Evolutionary conservation across 805 yeast species (phyloP).

Genomic region (Metschnikowia shivogae): DNA sequence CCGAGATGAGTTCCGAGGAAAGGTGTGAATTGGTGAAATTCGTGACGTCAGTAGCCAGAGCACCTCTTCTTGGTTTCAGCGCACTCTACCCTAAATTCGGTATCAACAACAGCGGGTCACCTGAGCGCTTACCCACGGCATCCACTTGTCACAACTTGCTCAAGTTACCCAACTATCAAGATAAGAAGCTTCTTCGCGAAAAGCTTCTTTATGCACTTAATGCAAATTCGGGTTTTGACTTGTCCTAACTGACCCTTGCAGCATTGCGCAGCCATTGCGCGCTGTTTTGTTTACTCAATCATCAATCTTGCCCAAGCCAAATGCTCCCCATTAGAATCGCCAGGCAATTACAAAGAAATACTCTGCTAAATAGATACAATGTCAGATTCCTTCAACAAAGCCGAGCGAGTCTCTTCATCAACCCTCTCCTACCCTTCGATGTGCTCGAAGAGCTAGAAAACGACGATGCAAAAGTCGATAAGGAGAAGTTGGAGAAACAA

Average conservation of each 20-base stretch:
- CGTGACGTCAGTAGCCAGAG: conserved; percentile 88
- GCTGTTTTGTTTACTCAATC: not conserved
- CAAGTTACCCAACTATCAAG: conserved; percentile 76
- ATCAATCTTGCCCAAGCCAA: not conserved
- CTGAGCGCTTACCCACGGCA: conserved; percentile 77
- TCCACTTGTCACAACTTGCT: conserved; percentile 89
- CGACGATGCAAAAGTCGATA: conserved; percentile 27
- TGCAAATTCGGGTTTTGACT: conserved; percentile 83
- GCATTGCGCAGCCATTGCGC: not conserved
- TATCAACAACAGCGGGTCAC: conserved; percentile 59
- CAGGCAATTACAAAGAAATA: not conserved
- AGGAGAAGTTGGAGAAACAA: conserved; percentile 26
- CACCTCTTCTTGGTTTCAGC: conserved; percentile 84
- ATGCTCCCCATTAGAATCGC: not conserved
- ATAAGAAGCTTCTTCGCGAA: conserved; percentile 36
- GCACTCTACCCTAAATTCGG: conserved; percentile 67
- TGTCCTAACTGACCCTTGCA: conserved; percentile 24
- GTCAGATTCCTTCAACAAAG: not conserved
- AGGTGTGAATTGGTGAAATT: conserved; percentile 69
- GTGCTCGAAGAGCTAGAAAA: conserved; percentile 33
- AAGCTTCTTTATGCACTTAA: conserved; percentile 77
- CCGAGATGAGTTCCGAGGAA: conserved; percentile 62
- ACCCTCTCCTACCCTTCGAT: conserved; percentile 42
- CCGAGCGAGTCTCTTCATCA: conserved; percentile 15
- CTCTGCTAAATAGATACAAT: not conserved